Evolutionary conservation across 139 green algal genomes (phyloP).

Genomic region (Auxenochlorella protothecoides): DNA sequence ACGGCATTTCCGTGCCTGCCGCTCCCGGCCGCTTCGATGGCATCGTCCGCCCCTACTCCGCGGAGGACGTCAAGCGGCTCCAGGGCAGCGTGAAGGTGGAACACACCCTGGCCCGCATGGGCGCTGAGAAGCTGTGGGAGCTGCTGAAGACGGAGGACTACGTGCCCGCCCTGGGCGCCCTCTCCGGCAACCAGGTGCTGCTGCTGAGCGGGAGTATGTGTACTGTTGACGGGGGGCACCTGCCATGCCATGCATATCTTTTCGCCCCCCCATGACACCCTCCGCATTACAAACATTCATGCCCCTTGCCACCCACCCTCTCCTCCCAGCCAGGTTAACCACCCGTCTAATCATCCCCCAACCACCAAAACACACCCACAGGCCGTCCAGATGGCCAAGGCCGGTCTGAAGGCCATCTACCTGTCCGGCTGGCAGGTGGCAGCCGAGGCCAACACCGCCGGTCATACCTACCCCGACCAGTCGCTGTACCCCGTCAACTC

Average conservation of each 20-base stretch:
- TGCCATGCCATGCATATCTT: too few relatives aligned
- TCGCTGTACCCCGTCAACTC: conserved; percentile 67
- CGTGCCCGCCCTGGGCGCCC: conserved; percentile 61
- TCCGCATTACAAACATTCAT: too few relatives aligned
- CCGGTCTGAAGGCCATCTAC: conserved; percentile 83
- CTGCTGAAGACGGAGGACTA: conserved; percentile 58
- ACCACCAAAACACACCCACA: not conserved
- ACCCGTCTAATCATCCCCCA: too few relatives aligned
- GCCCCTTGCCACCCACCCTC: too few relatives aligned
- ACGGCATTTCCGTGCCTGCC: not conserved
- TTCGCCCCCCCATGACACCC: too few relatives aligned
- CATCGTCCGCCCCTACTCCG: conserved; percentile 26
- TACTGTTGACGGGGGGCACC: too few relatives aligned
- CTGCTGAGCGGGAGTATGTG: not conserved
- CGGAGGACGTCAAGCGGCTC: conserved; percentile 52
- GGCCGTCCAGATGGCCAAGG: conserved; percentile 33
- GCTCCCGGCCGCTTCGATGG: conserved; percentile 16
- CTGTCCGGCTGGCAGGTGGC: conserved; percentile 82
- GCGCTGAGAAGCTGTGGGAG: conserved; percentile 63
- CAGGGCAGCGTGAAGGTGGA: conserved; percentile 60
- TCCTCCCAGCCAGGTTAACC: too few relatives aligned
- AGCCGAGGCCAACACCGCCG: conserved; percentile 56
- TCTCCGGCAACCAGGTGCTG: conserved; percentile 56
- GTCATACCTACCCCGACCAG: conserved; percentile 76
- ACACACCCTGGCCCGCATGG: conserved; percentile 47